Evolutionary conservation across 2,329 filamentous ascomycete species (phyloP), one percentile per base, ranked within the genome.

Genomic region (Fusarium acutatum): DNA sequence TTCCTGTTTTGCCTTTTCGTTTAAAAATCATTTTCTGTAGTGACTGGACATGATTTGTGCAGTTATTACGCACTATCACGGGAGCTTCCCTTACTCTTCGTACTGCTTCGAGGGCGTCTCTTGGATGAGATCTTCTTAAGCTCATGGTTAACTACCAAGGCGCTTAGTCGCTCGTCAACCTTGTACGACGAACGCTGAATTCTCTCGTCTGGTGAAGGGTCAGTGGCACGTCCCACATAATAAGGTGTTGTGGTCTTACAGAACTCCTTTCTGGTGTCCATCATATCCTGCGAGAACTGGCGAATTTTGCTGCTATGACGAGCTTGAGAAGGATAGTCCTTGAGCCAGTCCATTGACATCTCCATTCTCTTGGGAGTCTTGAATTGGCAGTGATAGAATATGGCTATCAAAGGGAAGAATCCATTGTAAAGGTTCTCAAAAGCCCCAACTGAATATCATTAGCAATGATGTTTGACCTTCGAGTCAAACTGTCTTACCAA

Each of bases 311-410:
- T 75, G 72, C 77, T 76, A n/a, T 79, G 73, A 57, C 71, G 70
- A 46, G 78, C 69, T 44, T 72, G 65, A 49, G 72, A 64, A 9
- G 79, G 77, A 32, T 79, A 80, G 6, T 73, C 61, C 62, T 82
- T 81, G 40, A 83, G 75, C 81, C 82, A 83, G 59, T 83, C 81
- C 46, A 83, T 72, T 5, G 82, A 80, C 60, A 83, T 71, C 59
- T 84, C 82, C 49, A 84, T 71, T 67, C 81, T 83, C 76, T 84
- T 83, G 72, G 82, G 83, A 49, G 80, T 83, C 38, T 82, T 78
- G 68, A 83, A 84, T 56, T 83, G 82, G 69, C 82, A 83, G 69
- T 83, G 82, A 64, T 84, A 83, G 68, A 84, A 83, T 35, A 81
- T 77, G 35, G 82, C 75, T 56, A 84, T 74, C 53, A 83, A 76